These are phyloP conservation scores for Populus hybrid DNA, from an alignment of 441 rosid species.

Conservation along the genomic window DNA sequence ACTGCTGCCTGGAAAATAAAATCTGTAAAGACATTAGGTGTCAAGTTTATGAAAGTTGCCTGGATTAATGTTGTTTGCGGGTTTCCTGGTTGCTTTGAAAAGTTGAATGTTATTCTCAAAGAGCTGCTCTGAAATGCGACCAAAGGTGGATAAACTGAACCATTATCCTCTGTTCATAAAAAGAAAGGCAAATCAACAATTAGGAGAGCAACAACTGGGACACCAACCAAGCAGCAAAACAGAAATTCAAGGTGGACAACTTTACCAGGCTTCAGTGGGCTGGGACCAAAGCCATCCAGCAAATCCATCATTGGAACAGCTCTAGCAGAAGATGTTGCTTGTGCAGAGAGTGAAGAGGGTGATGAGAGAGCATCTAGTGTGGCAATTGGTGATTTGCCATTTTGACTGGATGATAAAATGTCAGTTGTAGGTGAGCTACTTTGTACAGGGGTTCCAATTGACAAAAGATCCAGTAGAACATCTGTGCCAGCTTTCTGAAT, in stretches of 20 bases:
- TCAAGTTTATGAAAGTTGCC: conserved; percentile 78
- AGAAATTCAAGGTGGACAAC: conserved; percentile 13
- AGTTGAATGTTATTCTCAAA: conserved; percentile 73
- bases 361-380: conserved; percentile 51
- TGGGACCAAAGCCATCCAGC: conserved; percentile 76
- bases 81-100: conserved; percentile 69
- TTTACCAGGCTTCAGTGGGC: conserved; percentile 62
- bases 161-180: conserved; percentile 63
- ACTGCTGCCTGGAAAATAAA: conserved; percentile 98
- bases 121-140: conserved; percentile 86
- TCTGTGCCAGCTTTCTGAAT: conserved; percentile 76
- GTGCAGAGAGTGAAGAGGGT: conserved; percentile 34
- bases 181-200: conserved; percentile 17
- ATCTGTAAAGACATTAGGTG: conserved; percentile 58
- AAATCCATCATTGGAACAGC: conserved; percentile 70
- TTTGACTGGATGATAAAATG: conserved; percentile 51
- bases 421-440: conserved; percentile 50
- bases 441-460: conserved; percentile 73
- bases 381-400: conserved; percentile 34
- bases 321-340: conserved; percentile 40
- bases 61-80: conserved; percentile 63
- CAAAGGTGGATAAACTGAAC: conserved; percentile 68
- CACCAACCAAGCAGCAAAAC: conserved; percentile 10
- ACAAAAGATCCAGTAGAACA: conserved; percentile 80
- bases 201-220: background rate